Base-by-base conservation (phyloP, 495 filamentous ascomycete species). In the Cercophora scortea region DNA sequence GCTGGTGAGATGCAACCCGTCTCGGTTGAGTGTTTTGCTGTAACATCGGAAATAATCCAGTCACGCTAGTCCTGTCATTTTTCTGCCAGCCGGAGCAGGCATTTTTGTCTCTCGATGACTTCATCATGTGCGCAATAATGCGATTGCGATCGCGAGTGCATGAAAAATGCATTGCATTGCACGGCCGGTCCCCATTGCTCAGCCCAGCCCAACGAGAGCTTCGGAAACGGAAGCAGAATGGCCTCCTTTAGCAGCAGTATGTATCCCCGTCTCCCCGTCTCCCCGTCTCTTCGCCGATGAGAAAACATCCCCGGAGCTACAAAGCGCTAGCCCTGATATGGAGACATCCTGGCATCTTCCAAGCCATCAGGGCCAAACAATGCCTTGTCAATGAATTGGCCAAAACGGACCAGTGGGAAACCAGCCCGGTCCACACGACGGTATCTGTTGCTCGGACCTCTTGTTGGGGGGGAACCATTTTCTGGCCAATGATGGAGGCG, bases 401-500 rank as follows among this genome's bases (percentile, higher is more conserved):
- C 34, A 48, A 8, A n/a, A 38, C 54, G 49, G 54, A 45, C 65
- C 60, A 66, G 58, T 65, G 58, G 62, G 61, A 68, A 58, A 41
- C 50, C 45, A 57, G 54, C 19, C 62, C 55, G 57, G 52, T 25
- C 46, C 45, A 48, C 42, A 33, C 43, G 41, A 40, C 38, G 39
- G 48, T 42, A 25, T 25, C 49, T 32, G 53, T 59, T 55, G 64
- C 61, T 66, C 61, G 61, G 63, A 49, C 59, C 62, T 50, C 48
- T 48, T 57, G 36, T 50, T 50, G 49, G 45, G 11, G 45, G 11
- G 62, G 25, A 62, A 55, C 52, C 49, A 61, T 61, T 71, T 71
- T 66, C 65, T 70, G 64, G 54, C 69, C 67, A 72, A 71, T 71
- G 57, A 60, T 55, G 57, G 61, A 61, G 25, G 66, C 60, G 64